Evolutionary conservation across 805 yeast genomes (phyloP).

Genomic region (Ogataea parapolymorpha): DNA sequence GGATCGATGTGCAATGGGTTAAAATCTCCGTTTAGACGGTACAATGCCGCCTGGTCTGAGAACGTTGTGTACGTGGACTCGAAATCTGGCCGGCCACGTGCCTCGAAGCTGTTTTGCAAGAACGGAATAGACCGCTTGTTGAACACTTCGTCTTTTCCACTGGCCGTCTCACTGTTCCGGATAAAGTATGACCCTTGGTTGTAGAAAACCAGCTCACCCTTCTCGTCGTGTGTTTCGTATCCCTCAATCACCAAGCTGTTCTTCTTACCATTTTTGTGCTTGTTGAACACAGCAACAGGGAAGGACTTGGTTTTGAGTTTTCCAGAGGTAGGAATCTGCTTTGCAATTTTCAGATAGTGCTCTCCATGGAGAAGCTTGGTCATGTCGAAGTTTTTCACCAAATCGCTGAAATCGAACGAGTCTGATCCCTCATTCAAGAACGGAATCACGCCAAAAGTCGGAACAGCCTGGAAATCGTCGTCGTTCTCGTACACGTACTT

Average conservation of each 20-base stretch:
- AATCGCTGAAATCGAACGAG: constrained; percentile 52
- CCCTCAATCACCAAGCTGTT: constrained; percentile 79
- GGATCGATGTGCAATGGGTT: constrained; percentile 97
- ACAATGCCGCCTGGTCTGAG: constrained; percentile 79
- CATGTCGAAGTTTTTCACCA: constrained; percentile 82
- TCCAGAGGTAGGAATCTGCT: constrained; percentile 77
- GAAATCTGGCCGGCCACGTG: constrained; percentile 61
- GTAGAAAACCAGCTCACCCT: constrained; percentile 69
- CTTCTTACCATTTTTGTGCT: constrained; percentile 50
- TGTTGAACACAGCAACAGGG: constrained; percentile 76
- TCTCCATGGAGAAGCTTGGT: constrained; percentile 92
- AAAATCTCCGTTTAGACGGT: constrained; percentile 89
- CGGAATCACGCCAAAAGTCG: constrained; percentile 88
- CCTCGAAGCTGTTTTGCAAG: constrained; percentile 58
- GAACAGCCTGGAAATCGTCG: constrained; percentile 77
- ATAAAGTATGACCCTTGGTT: constrained; percentile 84
- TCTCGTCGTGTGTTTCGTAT: constrained; percentile 62
- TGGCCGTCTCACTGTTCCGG: constrained; percentile 65
- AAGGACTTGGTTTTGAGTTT: constrained; percentile 54
- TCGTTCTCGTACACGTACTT: constrained; percentile 76
- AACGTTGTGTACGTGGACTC: constrained; percentile 54
- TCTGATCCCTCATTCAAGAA: constrained; percentile 63
- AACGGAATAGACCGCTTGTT: constrained; percentile 49
- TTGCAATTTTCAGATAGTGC: constrained; percentile 75
- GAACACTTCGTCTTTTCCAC: constrained; percentile 45